Evolutionary conservation across 2,329 filamentous ascomycete genomes (phyloP).

Genomic region (Didymella lethalis): DNA sequence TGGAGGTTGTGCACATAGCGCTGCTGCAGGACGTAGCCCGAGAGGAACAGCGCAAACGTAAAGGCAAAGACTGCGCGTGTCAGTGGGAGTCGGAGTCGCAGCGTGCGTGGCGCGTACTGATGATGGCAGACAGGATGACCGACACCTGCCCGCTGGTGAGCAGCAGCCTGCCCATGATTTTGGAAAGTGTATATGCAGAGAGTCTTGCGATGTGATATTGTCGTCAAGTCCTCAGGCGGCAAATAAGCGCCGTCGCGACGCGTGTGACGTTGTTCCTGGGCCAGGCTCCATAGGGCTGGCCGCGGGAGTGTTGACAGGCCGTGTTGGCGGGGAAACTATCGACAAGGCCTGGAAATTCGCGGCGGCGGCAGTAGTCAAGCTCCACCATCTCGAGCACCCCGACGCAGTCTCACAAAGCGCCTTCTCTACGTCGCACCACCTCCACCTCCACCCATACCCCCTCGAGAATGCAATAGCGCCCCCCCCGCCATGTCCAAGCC

Average conservation of each 20-base stretch:
- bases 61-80: conserved; percentile 70
- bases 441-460: neutral
- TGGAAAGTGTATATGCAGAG: neutral
- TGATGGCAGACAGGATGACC: conserved; percentile 67
- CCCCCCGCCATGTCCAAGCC: conserved; percentile 46
- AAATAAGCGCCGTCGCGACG: conserved; percentile 24
- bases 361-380: conserved; percentile 3
- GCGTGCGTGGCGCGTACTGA: conserved; percentile 60
- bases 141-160: conserved; percentile 76
- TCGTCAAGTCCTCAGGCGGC: conserved; percentile 19
- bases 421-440: neutral
- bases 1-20: conserved; percentile 81
- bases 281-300: conserved; percentile 28
- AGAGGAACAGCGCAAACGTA: conserved; percentile 83
- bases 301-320: conserved; percentile 16
- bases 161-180: conserved; percentile 58
- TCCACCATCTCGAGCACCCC: neutral
- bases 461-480: conserved; percentile 10
- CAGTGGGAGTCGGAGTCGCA: neutral
- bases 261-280: conserved; percentile 41
- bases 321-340: conserved; percentile 38
- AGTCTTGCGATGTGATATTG: no score
- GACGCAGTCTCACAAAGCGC: neutral
- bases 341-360: conserved; percentile 35
- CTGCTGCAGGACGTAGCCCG: conserved; percentile 87